Evolutionary conservation across 2,329 filamentous ascomycete genomes (phyloP).

Genomic region (Aspergillus unguis): DNA sequence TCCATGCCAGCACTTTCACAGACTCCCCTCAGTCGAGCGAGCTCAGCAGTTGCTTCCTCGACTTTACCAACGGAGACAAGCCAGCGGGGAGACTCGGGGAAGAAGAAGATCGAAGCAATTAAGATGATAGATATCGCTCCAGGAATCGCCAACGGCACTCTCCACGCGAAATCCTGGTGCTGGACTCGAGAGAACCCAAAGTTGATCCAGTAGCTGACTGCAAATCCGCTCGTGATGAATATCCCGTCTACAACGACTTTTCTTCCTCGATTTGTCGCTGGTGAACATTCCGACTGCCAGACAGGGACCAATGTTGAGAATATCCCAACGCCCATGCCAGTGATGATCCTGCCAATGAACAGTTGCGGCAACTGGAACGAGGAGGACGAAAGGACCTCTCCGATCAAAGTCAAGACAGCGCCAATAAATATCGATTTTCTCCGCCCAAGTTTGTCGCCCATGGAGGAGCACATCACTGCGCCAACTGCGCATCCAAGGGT

Average conservation of each 20-base stretch:
- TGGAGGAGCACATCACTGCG: background rate
- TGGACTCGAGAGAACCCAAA: background rate
- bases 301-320: background rate
- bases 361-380: background rate
- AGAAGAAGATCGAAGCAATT: conserved; percentile 23
- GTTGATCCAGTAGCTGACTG: background rate
- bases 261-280: background rate
- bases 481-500: background rate
- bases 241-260: background rate
- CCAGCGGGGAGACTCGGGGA: conserved; percentile 36
- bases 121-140: conserved; percentile 10
- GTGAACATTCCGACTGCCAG: background rate
- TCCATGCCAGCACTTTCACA: conserved; percentile 27
- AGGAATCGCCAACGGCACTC: background rate
- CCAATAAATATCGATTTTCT: background rate
- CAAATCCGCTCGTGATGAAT: background rate
- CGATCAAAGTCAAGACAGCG: background rate
- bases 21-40: conserved; percentile 6
- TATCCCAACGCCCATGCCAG: background rate
- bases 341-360: background rate
- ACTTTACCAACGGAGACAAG: conserved; percentile 21
- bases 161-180: background rate
- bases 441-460: background rate
- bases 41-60: conserved; percentile 21
- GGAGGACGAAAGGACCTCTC: background rate